These are phyloP conservation scores for Detonula confervacea DNA, from an alignment of 352 stramenopile genomes.

Conservation along the genomic window DNA sequence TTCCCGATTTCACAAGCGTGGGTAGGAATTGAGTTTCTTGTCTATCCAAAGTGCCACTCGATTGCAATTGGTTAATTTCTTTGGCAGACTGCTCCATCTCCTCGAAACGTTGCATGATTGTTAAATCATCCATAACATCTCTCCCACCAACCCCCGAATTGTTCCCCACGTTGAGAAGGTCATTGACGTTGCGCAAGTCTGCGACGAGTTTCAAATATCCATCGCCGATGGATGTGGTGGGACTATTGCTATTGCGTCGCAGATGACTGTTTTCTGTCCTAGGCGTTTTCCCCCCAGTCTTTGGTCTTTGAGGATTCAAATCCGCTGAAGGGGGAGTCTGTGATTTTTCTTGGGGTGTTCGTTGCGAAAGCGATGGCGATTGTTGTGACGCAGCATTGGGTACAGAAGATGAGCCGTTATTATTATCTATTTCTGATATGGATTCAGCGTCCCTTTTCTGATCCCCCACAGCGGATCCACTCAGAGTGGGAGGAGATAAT, in stretches of 20 bases:
- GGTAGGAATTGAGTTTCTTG: too few relatives aligned
- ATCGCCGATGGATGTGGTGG: constrained; percentile 4
- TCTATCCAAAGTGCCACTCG: too few relatives aligned
- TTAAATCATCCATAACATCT: neutral
- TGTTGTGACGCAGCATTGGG: neutral
- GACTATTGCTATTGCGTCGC: neutral
- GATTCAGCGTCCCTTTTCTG: neutral
- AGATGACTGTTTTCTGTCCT: constrained; percentile 7
- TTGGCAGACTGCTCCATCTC: too few relatives aligned
- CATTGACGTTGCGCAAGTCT: neutral
- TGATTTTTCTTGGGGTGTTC: neutral
- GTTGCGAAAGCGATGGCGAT: neutral
- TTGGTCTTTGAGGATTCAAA: constrained; percentile 4
- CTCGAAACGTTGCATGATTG: neutral
- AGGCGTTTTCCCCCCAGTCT: constrained; percentile 4
- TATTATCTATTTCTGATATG: neutral
- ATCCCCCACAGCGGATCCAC: neutral
- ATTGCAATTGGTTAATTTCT: too few relatives aligned
- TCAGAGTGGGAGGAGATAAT: neutral
- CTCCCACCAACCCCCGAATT: neutral
- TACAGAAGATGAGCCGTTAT: neutral
- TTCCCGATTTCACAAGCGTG: too few relatives aligned
- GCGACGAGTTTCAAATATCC: constrained; percentile 19
- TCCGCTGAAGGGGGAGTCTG: neutral
- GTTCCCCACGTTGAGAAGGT: neutral